Base-by-base conservation (phyloP, 2,329 filamentous ascomycete species). In the Talaromyces marneffei region DNA sequence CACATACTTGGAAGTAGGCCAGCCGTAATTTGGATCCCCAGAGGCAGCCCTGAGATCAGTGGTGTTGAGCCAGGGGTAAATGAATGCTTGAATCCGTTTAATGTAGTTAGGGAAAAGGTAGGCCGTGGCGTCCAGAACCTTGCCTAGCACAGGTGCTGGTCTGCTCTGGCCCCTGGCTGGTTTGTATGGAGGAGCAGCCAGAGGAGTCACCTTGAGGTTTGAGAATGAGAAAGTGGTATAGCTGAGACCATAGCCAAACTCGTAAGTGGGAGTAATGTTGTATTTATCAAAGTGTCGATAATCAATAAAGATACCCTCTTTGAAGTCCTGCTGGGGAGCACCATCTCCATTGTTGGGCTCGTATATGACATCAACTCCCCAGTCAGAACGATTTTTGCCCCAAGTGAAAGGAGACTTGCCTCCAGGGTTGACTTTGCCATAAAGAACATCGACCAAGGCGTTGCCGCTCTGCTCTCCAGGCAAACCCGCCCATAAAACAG, bases 391-490 rank as follows among this genome's bases (percentile, higher is more conserved):
- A 12, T 76, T 75, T 65, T 75, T 75, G 40, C 82, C 85, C 73
- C 85, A 80, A 54, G 85, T 87, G 74, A 87, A 87, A 14, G 84
- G 82, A 6, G 83, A 75, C 75, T 87, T 87, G 66, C 78, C 85
- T 59, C 82, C 82, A 16, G 85, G 85, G 72, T 86, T 87, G 69
- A 83, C 78, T 58, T 79, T 78, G 61, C 89, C 89, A 72, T 90
- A 92, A 7, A 92, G 80, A 23, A 92, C 79, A 69, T 92, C 89
- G 2, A 86, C 86, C 52, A 92, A 83, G 2, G 87, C 83, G 69
- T 91, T 91, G 10, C 89, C 89, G 66, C 84, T 89, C 74, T 92
- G 87, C 69, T 91, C 85, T 31, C 88, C 88, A 0, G 88, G 88
- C 44, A 92, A 78, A 67, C 88, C 88, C 50, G 88, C 88, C 83